Evolutionary conservation across 192 early-diverging fungal genomes (phyloP).

Genomic region (Coemansia sp.): DNA sequence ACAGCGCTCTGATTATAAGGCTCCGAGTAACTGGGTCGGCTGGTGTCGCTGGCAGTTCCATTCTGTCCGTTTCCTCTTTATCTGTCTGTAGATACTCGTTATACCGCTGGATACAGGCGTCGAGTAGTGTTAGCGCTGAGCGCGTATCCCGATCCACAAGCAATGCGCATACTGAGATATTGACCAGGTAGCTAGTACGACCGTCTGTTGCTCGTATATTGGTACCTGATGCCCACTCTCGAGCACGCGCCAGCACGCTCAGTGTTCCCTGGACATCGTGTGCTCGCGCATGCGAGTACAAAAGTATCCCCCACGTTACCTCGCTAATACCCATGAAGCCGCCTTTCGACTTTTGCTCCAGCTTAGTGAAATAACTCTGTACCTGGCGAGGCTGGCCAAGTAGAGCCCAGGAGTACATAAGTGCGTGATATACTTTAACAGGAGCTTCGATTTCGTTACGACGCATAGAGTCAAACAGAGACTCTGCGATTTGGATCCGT

Average conservation of each 20-base stretch:
- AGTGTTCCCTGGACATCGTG: constrained; percentile 11
- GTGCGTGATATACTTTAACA: constrained; percentile 16
- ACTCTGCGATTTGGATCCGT: constrained; percentile 20
- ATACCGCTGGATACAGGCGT: constrained; percentile 3
- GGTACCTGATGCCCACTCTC: constrained; percentile 14
- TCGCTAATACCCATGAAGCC: not conserved
- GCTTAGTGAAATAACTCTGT: constrained; percentile 12
- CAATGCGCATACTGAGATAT: constrained; percentile 27
- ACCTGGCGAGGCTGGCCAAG: constrained; percentile 16
- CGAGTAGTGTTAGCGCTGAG: constrained; percentile 24
- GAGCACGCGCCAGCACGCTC: constrained; percentile 16
- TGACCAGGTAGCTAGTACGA: constrained; percentile 30
- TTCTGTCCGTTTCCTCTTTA: not conserved
- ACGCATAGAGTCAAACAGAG: constrained; percentile 21
- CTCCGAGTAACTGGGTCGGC: constrained; percentile 32
- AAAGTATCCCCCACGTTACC: constrained; percentile 35
- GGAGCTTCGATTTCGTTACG: constrained; percentile 11
- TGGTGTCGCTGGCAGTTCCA: constrained; percentile 14
- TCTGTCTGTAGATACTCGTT: not conserved
- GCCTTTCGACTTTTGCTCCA: not conserved
- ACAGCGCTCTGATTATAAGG: constrained; percentile 27
- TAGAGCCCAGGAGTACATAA: constrained; percentile 36
- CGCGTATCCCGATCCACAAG: constrained; percentile 13
- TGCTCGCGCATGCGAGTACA: constrained; percentile 29
- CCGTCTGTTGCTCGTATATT: not conserved